Conservation (phyloP, 2,329 filamentous ascomycete genomes). For the Colletotrichum brevisporum region DNA sequence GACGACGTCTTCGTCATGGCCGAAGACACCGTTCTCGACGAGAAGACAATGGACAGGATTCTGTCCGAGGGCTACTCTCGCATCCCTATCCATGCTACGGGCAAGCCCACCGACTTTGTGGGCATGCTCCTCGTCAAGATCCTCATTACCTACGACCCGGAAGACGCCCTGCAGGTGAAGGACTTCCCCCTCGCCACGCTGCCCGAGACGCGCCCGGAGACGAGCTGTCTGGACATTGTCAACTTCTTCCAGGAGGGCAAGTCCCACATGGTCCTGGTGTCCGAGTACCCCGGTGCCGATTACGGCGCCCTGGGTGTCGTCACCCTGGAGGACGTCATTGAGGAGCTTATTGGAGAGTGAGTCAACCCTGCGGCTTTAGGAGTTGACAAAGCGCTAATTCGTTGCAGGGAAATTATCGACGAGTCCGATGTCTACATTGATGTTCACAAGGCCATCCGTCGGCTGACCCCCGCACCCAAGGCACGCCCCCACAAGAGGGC, state of each 20-base stretch:
- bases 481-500: constrained; percentile 66
- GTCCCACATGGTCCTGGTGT: constrained; percentile 98
- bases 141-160: constrained; percentile 97
- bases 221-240: constrained; percentile 97
- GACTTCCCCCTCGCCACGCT: constrained; percentile 95
- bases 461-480: constrained; percentile 87
- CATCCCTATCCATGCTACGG: constrained; percentile 92
- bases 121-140: constrained; percentile 99
- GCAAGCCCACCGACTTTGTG: constrained; percentile 89
- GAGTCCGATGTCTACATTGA: constrained; percentile 99
- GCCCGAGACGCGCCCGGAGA: constrained; percentile 94
- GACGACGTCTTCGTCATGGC: constrained; percentile 97
- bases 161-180: constrained; percentile 87
- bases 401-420: constrained; percentile 90
- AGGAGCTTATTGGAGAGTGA: constrained; percentile 97
- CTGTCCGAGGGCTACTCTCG: constrained; percentile 94
- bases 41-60: constrained; percentile 94
- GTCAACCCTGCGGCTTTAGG: constrained; percentile 53
- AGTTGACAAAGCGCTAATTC: neutral
- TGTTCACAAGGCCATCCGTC: constrained; percentile 96
- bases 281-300: constrained; percentile 89
- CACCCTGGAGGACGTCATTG: constrained; percentile 97
- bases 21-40: constrained; percentile 93
- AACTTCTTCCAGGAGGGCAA: constrained; percentile 99
- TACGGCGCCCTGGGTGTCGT: constrained; percentile 93